Conservation (phyloP, 2,329 filamentous ascomycete species). For the Pyrenophora teres region DNA sequence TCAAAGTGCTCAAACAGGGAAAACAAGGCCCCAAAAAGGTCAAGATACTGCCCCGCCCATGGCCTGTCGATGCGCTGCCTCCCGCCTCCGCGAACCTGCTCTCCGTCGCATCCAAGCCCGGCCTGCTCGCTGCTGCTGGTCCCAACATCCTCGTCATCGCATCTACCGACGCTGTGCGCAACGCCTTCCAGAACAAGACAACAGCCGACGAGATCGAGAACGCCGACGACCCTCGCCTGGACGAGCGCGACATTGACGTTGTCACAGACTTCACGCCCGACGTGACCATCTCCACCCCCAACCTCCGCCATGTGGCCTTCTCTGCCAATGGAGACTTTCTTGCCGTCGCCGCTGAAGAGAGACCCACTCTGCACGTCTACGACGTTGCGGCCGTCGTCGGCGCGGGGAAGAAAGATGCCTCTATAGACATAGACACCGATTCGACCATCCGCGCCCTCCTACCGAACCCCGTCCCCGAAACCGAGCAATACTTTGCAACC, state of each 20-base stretch:
- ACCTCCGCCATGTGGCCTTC: slow-evolving; percentile 87
- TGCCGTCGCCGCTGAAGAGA: slow-evolving; percentile 78
- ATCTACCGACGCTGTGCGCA: slow-evolving; percentile 76
- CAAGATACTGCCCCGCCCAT: slow-evolving; percentile 75
- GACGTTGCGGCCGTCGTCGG: slow-evolving; percentile 70
- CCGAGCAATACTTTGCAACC: slow-evolving; percentile 76
- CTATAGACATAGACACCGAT: slow-evolving; percentile 77
- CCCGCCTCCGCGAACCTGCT: slow-evolving; percentile 80
- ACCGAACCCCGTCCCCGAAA: slow-evolving; percentile 78
- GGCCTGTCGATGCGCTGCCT: slow-evolving; percentile 72
- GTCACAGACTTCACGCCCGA: slow-evolving; percentile 74
- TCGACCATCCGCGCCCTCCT: slow-evolving; percentile 73
- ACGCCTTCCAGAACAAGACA: slow-evolving; percentile 65
- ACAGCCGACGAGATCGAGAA: slow-evolving; percentile 21
- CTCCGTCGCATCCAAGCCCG: slow-evolving; percentile 77
- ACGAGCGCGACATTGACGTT: slow-evolving; percentile 61
- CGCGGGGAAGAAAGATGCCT: slow-evolving; percentile 66
- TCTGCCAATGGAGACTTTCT: slow-evolving; percentile 87
- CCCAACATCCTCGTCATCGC: slow-evolving; percentile 79
- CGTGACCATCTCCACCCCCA: slow-evolving; percentile 72
- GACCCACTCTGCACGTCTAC: slow-evolving; percentile 79
- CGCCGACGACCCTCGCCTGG: slow-evolving; percentile 9
- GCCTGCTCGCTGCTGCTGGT: slow-evolving; percentile 84
- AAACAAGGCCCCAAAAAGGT: slow-evolving; percentile 82
- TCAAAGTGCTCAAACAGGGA: slow-evolving; percentile 61